Evolutionary conservation across 2,329 filamentous ascomycete species (phyloP), one percentile per base, ranked within the genome.

Genomic region (Talaromyces verruculosus): DNA sequence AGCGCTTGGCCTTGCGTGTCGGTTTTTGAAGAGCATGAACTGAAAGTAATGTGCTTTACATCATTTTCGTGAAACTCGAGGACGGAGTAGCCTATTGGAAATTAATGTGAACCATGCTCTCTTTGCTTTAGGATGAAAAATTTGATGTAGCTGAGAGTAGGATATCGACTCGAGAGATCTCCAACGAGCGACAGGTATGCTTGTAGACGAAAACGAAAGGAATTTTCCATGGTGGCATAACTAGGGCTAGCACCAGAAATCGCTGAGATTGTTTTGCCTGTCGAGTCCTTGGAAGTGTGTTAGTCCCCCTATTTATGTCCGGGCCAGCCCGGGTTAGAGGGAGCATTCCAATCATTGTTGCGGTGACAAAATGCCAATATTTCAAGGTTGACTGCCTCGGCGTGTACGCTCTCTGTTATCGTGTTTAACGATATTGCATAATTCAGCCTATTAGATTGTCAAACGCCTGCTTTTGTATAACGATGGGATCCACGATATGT

Each of bases 111-210:
- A 17, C n/a, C 41, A 22, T 33, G 22, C n/a, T 43, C 41, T 2
- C 41, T 25, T 25, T 61, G 41, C 41, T 61, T 47, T 25, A 37
- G 17, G 8, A 61, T 45, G 33, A 61, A 61, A 4, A 41, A 61
- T 7, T 28, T 47, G 58, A 61, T 41, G 2, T 47, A 35, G 28
- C 11, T 25, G 58, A 61, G 58, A 15, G 15, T 61, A 17, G 58
- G 58, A 22, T 49, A 61, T 33, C 41, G 39, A 11, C 7, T 17
- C 22, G 58, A 45, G 1, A 61, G 17, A 0, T 47, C 41, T 1
- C 5, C 3, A 0, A 61, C 41, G 25, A 47, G 1, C 13, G 58
- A 33, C n/a, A 61, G 41, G 45, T 61, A 49, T 3, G 17, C 5
- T 13, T n/a, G 10, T 17, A 2, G 39, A 30, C 11, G 13, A n/a